These are phyloP conservation scores for Tremella mesenterica DNA, from an alignment of 768 basidiomycete species.

Conservation along the genomic window DNA sequence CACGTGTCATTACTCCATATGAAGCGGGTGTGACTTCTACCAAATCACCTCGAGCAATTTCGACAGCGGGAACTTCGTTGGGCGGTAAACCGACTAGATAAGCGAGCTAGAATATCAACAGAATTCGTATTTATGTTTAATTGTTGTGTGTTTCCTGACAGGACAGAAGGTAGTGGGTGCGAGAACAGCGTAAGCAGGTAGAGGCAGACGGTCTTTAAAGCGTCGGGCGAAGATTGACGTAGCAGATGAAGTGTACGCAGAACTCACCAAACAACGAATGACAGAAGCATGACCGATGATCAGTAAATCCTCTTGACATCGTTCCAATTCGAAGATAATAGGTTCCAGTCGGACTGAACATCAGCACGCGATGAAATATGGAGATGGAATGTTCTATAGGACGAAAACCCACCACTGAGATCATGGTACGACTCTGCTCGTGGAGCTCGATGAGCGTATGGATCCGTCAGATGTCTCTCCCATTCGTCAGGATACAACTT, in stretches of 20 bases:
- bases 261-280: constrained; percentile 69
- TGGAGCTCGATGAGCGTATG: constrained; percentile 83
- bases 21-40: constrained; percentile 55
- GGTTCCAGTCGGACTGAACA: constrained; percentile 84
- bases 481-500: constrained; percentile 89
- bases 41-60: constrained; percentile 92
- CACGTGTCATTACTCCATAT: constrained; percentile 76
- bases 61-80: constrained; percentile 92
- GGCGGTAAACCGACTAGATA: constrained; percentile 69
- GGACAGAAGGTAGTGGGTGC: no score
- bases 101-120: constrained; percentile 51
- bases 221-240: neutral
- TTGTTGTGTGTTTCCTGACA: no score
- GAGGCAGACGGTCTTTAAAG: no score
- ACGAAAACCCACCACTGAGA: constrained; percentile 44
- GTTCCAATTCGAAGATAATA: constrained; percentile 82
- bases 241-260: no score
- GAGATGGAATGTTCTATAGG: no score
- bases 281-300: constrained; percentile 97
- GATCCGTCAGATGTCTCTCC: constrained; percentile 84
- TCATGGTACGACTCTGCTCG: constrained; percentile 98
- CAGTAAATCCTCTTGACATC: constrained; percentile 84
- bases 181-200: no score
- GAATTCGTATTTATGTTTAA: neutral
- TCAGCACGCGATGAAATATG: constrained; percentile 10